These are phyloP conservation scores for Penicillium sp. DNA, from an alignment of 2,329 filamentous ascomycete genomes.

Conservation along the genomic window DNA sequence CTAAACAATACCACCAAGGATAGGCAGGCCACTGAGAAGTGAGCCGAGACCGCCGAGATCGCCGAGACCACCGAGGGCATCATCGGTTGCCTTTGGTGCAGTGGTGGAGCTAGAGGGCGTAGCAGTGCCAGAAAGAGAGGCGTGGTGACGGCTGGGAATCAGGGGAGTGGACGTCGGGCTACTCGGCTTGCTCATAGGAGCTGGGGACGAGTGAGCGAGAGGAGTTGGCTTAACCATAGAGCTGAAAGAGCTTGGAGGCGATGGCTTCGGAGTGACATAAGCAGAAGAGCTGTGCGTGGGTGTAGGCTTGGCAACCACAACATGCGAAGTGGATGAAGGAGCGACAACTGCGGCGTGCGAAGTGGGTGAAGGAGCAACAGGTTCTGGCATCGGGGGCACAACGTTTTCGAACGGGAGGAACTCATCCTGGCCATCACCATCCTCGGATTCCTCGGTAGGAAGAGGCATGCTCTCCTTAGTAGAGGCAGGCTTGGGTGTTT, in stretches of 20 bases:
- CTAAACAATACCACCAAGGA: conserved; percentile 8
- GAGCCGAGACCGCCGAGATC: too few relatives aligned
- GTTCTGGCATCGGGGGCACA: conserved; percentile 6
- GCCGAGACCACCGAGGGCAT: too few relatives aligned
- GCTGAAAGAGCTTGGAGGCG: neutral
- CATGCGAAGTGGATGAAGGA: conserved; percentile 4
- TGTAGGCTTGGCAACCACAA: neutral
- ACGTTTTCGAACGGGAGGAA: neutral
- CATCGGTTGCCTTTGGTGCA: conserved; percentile 3
- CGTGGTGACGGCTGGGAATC: conserved; percentile 1
- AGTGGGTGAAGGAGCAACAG: conserved; percentile 6
- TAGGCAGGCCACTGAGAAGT: neutral
- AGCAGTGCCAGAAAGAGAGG: conserved; percentile 12
- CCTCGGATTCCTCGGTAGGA: neutral
- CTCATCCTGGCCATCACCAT: neutral
- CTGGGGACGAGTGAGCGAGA: neutral
- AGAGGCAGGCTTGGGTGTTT: neutral
- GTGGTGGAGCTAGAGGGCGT: conserved; percentile 8
- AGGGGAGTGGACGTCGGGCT: neutral
- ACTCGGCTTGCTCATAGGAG: neutral
- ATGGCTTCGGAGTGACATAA: neutral
- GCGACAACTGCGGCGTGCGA: neutral
- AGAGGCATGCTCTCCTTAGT: neutral
- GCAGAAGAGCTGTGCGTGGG: neutral
- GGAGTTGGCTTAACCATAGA: neutral